phyloP scores from a whole-genome alignment of 2,329 filamentous ascomycete species.

The Fusarium decemcellulare region DNA sequence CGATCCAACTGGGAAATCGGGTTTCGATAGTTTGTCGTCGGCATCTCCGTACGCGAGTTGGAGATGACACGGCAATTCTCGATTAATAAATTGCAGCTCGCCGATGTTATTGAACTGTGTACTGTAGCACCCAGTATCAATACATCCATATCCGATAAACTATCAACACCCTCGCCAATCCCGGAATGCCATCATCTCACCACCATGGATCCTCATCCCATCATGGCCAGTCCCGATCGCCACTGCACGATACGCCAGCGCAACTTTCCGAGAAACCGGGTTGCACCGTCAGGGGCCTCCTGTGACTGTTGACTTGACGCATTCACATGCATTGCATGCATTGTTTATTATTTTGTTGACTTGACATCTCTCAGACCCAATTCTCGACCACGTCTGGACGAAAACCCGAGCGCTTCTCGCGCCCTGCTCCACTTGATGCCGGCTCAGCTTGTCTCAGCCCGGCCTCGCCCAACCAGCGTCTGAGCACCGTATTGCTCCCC shows the following conservation, averaged over 20 bases:
- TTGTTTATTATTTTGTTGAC: conserved; percentile 15
- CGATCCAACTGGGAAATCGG: background rate
- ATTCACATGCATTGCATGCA: background rate
- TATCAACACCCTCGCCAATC: background rate
- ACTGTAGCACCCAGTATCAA: too few relatives aligned
- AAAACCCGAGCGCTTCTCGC: conserved; percentile 19
- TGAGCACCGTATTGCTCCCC: conserved; percentile 2
- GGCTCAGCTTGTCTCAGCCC: conserved; percentile 39
- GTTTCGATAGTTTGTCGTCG: too few relatives aligned
- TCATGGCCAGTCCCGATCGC: background rate
- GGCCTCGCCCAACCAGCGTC: background rate
- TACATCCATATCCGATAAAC: too few relatives aligned
- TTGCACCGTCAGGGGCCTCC: background rate
- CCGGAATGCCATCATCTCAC: conserved; percentile 7
- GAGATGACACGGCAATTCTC: too few relatives aligned
- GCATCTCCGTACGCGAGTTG: too few relatives aligned
- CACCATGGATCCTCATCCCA: background rate
- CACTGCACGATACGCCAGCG: conserved; percentile 9
- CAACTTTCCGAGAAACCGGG: conserved; percentile 18
- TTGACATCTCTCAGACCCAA: conserved; percentile 19
- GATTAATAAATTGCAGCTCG: too few relatives aligned
- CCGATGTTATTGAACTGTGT: too few relatives aligned
- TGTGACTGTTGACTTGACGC: too few relatives aligned
- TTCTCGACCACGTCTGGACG: conserved; percentile 9
- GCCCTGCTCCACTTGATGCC: conserved; percentile 36